Evolutionary conservation across 2,329 filamentous ascomycete species (phyloP), one percentile per base, ranked within the genome.

Genomic region (Phialocephala sp.): DNA sequence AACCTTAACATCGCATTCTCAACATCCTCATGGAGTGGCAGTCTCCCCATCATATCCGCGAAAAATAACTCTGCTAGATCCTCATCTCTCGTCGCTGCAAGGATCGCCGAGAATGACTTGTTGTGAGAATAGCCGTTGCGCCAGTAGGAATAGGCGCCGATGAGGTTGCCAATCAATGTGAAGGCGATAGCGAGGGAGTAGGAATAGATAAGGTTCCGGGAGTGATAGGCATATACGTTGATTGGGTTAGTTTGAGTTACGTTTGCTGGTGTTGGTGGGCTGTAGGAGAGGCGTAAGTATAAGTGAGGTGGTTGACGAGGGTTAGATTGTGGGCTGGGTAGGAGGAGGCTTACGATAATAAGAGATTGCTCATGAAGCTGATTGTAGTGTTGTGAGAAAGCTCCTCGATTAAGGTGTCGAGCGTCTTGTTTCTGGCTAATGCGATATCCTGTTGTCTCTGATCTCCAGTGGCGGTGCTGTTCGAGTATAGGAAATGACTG

Each of bases 41-140:
- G 22, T 1, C 43, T 61, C 4, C 67, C 68, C 32, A 64, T 45
- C 12, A 61, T 63, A 22, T 66, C 55, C 11, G 61, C 63, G 14
- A 37, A 39, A 18, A 65, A 63, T 8, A 69, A 20, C 11, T 55
- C 60, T 24, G 60, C 55, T 6, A 71, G 60, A 18, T 52, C 41
- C 8, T 36, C 15, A 20, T 71, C 67, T 18, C 71, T 58, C 1
- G 70, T 72, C 0, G 65, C 64, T 5, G 59, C 64, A 1, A 72
- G 8, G 8, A 72, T 66, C 0, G 71, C 65, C 5, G 70, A 72
- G 65, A 72, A 72, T 15, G 41, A 50, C 32, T 63, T 71, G 18
- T 65, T 66, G 52, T 72, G 68, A 0, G 63, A 47, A 12, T 64
- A 62, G 1, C 66, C 66, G 24, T 72, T 73, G 8, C 47, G 32